These are phyloP conservation scores for Fusarium sarcochroum DNA, from an alignment of 2,329 filamentous ascomycete genomes.

Conservation along the genomic window DNA sequence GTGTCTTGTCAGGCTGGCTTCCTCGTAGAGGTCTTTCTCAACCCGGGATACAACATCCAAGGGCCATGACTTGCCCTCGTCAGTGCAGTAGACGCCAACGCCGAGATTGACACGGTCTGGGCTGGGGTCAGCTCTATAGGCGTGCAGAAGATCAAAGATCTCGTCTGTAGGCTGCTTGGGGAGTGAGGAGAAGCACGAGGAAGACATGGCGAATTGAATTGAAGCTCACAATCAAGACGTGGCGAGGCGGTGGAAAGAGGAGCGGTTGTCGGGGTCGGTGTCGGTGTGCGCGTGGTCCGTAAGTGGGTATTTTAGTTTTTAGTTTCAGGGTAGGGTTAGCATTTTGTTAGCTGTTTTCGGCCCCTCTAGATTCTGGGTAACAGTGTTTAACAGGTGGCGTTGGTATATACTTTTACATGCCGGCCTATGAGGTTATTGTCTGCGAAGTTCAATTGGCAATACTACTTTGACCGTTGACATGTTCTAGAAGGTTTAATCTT, in stretches of 20 bases:
- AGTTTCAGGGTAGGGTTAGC: constrained; percentile 29
- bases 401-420: too few relatives aligned
- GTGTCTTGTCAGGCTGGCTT: constrained; percentile 32
- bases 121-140: constrained; percentile 32
- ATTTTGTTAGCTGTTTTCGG: constrained; percentile 4
- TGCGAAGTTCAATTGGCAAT: too few relatives aligned
- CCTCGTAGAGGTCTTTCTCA: constrained; percentile 36
- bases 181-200: constrained; percentile 21
- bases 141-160: constrained; percentile 31
- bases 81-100: constrained; percentile 43
- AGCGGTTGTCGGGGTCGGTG: neutral
- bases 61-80: constrained; percentile 45
- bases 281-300: constrained; percentile 17
- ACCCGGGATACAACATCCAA: constrained; percentile 37
- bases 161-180: constrained; percentile 29
- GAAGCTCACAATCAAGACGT: neutral
- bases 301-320: constrained; percentile 30
- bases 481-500: too few relatives aligned
- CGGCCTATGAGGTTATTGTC: too few relatives aligned
- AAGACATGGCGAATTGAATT: constrained; percentile 10
- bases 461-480: too few relatives aligned
- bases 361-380: constrained; percentile 4
- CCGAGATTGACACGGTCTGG: constrained; percentile 44
- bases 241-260: constrained; percentile 19
- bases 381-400: neutral